phyloP scores from a whole-genome alignment of 2,329 filamentous ascomycete species.

The Cordyceps cicadae region DNA sequence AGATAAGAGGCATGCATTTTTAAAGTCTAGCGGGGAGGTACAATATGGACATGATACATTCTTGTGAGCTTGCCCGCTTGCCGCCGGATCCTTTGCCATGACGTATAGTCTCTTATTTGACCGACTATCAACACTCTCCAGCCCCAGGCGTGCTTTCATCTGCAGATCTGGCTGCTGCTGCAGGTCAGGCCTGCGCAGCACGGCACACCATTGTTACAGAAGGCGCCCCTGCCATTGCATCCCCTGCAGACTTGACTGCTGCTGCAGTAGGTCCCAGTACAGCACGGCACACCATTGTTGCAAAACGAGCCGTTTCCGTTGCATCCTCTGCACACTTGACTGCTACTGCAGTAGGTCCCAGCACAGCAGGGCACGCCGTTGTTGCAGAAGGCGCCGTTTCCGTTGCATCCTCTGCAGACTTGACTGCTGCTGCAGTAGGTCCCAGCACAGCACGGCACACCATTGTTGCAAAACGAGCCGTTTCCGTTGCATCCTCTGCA shows the following conservation, averaged over 20 bases:
- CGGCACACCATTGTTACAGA: conserved; percentile 3
- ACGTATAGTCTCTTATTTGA: too few species aligned
- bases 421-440: background rate
- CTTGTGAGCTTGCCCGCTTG: background rate
- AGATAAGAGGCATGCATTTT: background rate
- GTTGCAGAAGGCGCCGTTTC: background rate
- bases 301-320: background rate
- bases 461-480: background rate
- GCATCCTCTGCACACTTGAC: background rate
- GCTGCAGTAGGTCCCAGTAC: background rate
- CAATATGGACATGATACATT: background rate
- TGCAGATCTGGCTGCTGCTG: background rate
- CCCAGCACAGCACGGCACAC: background rate
- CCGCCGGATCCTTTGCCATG: background rate
- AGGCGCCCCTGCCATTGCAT: background rate
- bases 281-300: conserved; percentile 4
- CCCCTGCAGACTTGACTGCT: background rate
- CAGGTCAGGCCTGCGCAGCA: conserved; percentile 4
- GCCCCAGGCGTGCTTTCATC: background rate
- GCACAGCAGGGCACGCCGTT: background rate
- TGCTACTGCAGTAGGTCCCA: background rate
- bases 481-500: background rate
- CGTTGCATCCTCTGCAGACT: background rate
- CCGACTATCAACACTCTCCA: background rate
- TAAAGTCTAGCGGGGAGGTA: background rate